A percentile compares a stretch with the other conserved stretches of the same genome.
Conservation (phyloP, 2,329 filamentous ascomycete species). For the Mollisia scopiformis region DNA sequence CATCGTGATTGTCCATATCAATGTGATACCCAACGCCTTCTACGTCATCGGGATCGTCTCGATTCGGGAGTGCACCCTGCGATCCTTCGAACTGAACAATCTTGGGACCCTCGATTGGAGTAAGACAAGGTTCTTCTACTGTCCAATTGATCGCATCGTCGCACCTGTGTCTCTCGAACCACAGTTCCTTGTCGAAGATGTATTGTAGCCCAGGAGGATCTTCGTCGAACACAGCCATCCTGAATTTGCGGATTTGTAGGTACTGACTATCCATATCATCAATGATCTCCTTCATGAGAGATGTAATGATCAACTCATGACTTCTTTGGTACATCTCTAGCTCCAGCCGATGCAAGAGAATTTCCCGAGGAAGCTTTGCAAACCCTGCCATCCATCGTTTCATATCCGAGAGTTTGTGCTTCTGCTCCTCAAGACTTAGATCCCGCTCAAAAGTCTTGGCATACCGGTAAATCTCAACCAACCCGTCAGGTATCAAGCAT, state of each 20-base stretch:
- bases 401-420: too few relatives aligned
- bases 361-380: not conserved
- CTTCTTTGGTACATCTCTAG: not conserved
- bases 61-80: too few relatives aligned
- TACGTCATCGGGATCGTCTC: not conserved
- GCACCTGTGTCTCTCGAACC: too few relatives aligned
- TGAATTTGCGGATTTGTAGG: slow-evolving; percentile 5
- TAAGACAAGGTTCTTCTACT: too few relatives aligned
- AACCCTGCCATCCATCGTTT: too few relatives aligned
- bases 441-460: not conserved
- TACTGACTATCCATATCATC: slow-evolving; percentile 19
- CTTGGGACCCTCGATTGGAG: too few relatives aligned
- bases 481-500: not conserved
- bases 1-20: too few relatives aligned
- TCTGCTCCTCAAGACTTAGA: not conserved
- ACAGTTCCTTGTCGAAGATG: not conserved
- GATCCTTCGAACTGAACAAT: too few relatives aligned
- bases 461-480: not conserved
- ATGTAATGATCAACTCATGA: not conserved
- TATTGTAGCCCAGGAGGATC: not conserved
- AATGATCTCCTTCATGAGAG: not conserved
- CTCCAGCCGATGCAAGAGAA: not conserved
- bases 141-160: too few relatives aligned
- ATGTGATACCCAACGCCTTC: too few relatives aligned
- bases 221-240: slow-evolving; percentile 5